These are phyloP conservation scores for Backusella tarrabulga DNA, from an alignment of 192 early-diverging fungal genomes.

Conservation along the genomic window DNA sequence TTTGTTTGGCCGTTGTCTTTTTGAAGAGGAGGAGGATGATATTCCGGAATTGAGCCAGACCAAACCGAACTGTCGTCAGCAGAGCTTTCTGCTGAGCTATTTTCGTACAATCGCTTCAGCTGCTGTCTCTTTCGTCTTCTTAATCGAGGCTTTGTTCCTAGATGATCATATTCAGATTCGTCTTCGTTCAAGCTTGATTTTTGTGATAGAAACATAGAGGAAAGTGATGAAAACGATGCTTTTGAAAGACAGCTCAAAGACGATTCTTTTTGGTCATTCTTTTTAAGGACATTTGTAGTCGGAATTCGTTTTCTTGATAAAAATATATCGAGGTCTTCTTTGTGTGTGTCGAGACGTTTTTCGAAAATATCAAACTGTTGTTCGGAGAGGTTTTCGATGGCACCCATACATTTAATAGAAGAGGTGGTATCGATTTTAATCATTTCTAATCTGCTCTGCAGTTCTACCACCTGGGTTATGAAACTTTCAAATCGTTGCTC, in stretches of 20 bases:
- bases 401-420: not conserved
- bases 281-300: not conserved
- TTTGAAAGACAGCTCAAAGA: not conserved
- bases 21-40: not conserved
- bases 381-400: not conserved
- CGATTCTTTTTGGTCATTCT: not conserved
- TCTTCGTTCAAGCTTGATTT: not conserved
- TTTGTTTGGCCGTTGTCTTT: not conserved
- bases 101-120: not conserved
- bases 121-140: not conserved
- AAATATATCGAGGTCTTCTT: not conserved
- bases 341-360: not conserved
- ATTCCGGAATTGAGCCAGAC: not conserved
- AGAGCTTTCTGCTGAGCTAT: not conserved
- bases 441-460: slow-evolving; percentile 9
- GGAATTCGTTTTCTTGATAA: not conserved
- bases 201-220: not conserved
- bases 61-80: not conserved
- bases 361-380: not conserved
- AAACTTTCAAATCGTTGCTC: not conserved
- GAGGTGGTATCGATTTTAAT: not conserved
- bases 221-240: not conserved
- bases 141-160: not conserved
- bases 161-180: not conserved
- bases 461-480: not conserved